These are phyloP conservation scores for Russula emetica DNA, from an alignment of 768 basidiomycete genomes.

Conservation along the genomic window DNA sequence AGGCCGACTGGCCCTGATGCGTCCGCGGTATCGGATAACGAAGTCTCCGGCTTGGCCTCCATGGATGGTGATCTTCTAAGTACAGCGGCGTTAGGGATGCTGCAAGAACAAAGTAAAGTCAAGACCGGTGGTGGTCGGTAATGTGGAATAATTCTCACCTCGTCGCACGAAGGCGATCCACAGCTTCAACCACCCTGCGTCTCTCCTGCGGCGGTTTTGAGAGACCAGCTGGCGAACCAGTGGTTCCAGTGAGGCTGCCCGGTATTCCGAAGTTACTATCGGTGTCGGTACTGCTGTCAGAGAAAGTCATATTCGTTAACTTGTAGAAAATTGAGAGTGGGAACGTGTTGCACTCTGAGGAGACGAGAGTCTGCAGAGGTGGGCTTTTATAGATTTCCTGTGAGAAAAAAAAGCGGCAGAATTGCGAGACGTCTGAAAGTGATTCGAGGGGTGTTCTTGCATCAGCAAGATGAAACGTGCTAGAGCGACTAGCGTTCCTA, in stretches of 20 bases:
- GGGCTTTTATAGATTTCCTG: neutral
- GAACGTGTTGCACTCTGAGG: neutral
- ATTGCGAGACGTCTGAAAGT: neutral
- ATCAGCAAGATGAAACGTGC: too few species aligned
- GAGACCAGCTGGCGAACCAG: neutral
- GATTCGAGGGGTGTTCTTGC: slow-evolving; percentile 1
- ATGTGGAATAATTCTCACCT: neutral
- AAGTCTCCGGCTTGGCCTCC: too few species aligned
- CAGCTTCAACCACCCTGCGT: neutral
- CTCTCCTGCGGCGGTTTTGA: neutral
- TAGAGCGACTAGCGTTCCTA: too few species aligned
- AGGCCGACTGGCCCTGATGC: slow-evolving; percentile 44
- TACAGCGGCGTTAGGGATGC: slow-evolving; percentile 63
- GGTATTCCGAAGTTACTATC: neutral
- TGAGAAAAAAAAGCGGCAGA: neutral
- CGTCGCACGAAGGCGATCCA: neutral
- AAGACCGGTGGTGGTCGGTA: too few species aligned
- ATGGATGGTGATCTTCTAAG: too few species aligned
- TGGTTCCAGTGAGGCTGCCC: neutral
- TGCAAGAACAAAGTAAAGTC: neutral
- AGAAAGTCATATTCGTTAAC: neutral
- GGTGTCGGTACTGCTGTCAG: neutral
- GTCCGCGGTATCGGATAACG: slow-evolving; percentile 37
- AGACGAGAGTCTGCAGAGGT: neutral
- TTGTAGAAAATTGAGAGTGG: neutral